Evolutionary conservation across 2,329 filamentous ascomycete species (phyloP), one percentile per base, ranked within the genome.

Genomic region (Scortechinia acanthostroma): DNA sequence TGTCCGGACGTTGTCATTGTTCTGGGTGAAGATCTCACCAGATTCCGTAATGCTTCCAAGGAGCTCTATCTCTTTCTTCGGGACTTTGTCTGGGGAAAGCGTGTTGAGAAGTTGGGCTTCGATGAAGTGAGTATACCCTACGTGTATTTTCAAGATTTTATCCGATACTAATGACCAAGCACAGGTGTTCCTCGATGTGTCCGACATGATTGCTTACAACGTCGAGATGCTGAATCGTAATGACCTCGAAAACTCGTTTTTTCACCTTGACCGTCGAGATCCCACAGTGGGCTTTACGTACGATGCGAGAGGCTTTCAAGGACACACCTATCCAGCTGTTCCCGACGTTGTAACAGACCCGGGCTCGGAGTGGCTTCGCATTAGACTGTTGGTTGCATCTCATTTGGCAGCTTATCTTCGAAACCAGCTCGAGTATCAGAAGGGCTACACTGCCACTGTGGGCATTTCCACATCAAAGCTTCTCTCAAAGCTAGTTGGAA

Each of bases 401-500:
- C 89, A 96, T 63, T 67, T 97, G 22, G 89, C 89, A 3, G 70
- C 77, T 22, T 73, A 91, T 57, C 62, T 97, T 21, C 82, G 91
- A 13, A 67, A 74, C 46, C 76, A 78, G 55, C 69, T 97, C 10
- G 86, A 94, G 55, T 70, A 81, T 42, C 73, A 88, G 42, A 84
- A 82, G 55, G 88, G 89, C 1, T 95, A 91, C 63, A 95, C 90
- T 0, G 86, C 86, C 21, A 91, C 91, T 1, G 90, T 88, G 35
- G 91, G 91, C 3, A 80, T 97, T 19, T 85, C 90, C 2, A 94
- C 88, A 1, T 91, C 85, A 56, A 97, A 97, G 62, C 63, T 91
- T 3, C 70, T 95, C 10, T 81, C 87, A 47, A 97, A 97, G 62
- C 73, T 97, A 14, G 87, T 82, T 6, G 91, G 91, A 13, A 86